Evolutionary conservation across 2,329 filamentous ascomycete genomes (phyloP).

Genomic region (Neurospora sp.): DNA sequence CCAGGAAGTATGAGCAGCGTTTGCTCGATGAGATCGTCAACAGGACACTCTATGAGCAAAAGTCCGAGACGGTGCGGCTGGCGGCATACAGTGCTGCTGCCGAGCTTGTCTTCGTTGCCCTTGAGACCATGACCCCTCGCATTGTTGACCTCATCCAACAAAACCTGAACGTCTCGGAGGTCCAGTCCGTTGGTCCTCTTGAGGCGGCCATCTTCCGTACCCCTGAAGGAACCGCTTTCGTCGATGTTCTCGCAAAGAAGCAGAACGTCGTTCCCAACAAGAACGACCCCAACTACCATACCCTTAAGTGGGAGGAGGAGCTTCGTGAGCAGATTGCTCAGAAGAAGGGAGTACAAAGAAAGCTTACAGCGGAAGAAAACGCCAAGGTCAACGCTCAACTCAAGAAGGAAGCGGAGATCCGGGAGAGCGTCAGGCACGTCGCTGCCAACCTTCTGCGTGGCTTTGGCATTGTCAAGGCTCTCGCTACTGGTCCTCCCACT

Average conservation of each 20-base stretch:
- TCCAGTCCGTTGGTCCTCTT: constrained; percentile 66
- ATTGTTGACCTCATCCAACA: constrained; percentile 63
- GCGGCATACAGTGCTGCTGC: constrained; percentile 80
- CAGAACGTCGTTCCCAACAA: constrained; percentile 64
- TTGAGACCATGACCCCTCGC: constrained; percentile 65
- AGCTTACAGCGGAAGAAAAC: constrained; percentile 80
- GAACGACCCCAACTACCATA: constrained; percentile 90
- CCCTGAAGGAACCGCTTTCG: constrained; percentile 75
- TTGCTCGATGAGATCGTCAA: constrained; percentile 58
- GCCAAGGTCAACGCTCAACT: constrained; percentile 86
- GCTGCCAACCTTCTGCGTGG: constrained; percentile 69
- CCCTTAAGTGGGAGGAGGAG: constrained; percentile 94
- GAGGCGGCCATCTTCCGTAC: constrained; percentile 92
- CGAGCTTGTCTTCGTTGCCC: constrained; percentile 88
- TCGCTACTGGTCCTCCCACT: constrained; percentile 80
- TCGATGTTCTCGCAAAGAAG: constrained; percentile 86
- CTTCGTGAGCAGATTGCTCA: constrained; percentile 76
- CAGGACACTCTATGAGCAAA: constrained; percentile 37
- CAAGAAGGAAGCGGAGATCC: constrained; percentile 73
- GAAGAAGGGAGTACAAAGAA: constrained; percentile 87
- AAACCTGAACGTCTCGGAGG: constrained; percentile 61
- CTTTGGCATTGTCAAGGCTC: constrained; percentile 72
- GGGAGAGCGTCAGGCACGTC: constrained; percentile 57
- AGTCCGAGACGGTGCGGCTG: constrained; percentile 41
- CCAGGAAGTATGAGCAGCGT: constrained; percentile 48